Evolutionary conservation across 306 rosid species (phyloP).

Genomic region (Pyrus betulifolia): DNA sequence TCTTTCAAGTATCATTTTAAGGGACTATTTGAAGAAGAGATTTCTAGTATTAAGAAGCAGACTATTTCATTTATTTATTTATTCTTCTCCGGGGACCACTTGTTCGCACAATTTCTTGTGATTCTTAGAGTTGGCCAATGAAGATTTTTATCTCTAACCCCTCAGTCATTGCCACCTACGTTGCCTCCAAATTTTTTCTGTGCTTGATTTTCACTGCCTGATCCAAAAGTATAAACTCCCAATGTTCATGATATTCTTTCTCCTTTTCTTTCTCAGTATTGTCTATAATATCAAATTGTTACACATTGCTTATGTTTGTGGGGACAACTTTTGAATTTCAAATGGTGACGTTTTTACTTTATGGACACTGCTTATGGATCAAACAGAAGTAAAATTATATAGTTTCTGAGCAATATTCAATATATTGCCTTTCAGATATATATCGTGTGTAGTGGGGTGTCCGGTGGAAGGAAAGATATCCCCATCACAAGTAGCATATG

Average conservation of each 20-base stretch:
- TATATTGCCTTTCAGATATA: slow-evolving; percentile 39
- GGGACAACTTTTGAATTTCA: neutral
- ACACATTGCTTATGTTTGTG: neutral
- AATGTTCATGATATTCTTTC: neutral
- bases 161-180: no score
- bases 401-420: neutral
- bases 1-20: neutral
- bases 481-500: slow-evolving; percentile 72
- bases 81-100: neutral
- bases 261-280: neutral
- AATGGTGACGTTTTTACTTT: neutral
- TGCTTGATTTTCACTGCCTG: neutral
- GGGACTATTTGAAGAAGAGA: neutral
- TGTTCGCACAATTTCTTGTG: neutral
- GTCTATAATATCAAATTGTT: neutral
- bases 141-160: neutral
- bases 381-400: neutral
- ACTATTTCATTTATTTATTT: neutral
- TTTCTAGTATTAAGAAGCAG: neutral
- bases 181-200: no score
- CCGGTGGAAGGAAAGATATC: slow-evolving; percentile 76
- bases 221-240: neutral
- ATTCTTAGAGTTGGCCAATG: neutral
- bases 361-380: neutral
- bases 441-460: slow-evolving; percentile 88